Base-by-base conservation (phyloP, 148 eudicot genomes). In the Heliamphora exappendiculata region DNA sequence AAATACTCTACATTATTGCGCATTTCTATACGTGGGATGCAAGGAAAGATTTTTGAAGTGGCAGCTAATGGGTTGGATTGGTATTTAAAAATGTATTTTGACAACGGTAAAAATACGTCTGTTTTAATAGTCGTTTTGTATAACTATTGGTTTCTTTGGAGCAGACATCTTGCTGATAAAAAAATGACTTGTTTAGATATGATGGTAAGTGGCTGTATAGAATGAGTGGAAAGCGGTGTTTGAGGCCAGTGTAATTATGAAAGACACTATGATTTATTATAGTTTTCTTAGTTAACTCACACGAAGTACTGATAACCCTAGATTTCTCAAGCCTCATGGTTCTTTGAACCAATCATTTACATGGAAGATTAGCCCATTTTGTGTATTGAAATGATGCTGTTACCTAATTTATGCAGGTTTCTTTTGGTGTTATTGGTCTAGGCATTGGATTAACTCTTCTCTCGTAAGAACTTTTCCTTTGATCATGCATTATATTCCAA, bases 401-500 rank as follows among this genome's bases (percentile, higher is more conserved):
- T 57, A 12, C 4, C 65, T 82, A 24, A 44, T 53, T 20, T 75
- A 49, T 82, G 82, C 96, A 95, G 99, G 86, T 95, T 70, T 89
- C 96, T 0, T 87, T 95, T 82, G 99, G 99, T 79, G 91, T 83
- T 63, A 83, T 95, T 83, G 99, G 90, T 77, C 86, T 95, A 75
- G 89, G 94, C 75, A 59, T 86, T 74, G 99, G 99, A 73, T 31
- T 87, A 44, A 70, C 96, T 13, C 89, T 95, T 69, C 96, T 95
- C n/a, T 84, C 88, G 97, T 95, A 78, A 95, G 97, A 82, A 60
- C 42, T 69, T 51, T 44, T 53, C 28, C 12, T 1, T 45, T 67
- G 45, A 12, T 64, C 4, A 49, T 49, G 59, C 78, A 44, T 64
- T 10, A 49, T 64, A 42, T 60, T 63, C 70, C 26, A 73, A 33